Percentiles rank a stretch among this genome's conserved stretches.
These are phyloP conservation scores for Dryadomyces quercus-mongolicae DNA, from an alignment of 2,329 filamentous ascomycete genomes.

Conservation along the genomic window DNA sequence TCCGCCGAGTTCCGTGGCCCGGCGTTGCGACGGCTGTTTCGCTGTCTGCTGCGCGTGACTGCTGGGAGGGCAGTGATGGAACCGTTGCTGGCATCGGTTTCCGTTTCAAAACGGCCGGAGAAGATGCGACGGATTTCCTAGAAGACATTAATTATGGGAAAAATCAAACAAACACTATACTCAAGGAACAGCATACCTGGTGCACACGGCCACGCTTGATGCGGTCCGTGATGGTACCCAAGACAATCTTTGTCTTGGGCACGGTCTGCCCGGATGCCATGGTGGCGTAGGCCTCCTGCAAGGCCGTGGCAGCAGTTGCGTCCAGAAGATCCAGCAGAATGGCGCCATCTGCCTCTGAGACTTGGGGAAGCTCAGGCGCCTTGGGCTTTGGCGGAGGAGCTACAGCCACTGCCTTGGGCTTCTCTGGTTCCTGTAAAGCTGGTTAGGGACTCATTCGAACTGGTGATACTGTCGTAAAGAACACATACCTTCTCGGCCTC, in stretches of 20 bases:
- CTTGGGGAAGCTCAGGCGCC: background rate
- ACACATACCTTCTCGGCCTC: background rate
- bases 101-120: constrained; percentile 62
- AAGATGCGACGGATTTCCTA: constrained; percentile 67
- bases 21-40: constrained; percentile 6
- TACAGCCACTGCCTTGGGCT: background rate
- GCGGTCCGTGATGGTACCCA: constrained; percentile 31
- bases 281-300: constrained; percentile 28
- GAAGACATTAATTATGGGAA: background rate
- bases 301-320: constrained; percentile 24
- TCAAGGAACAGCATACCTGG: constrained; percentile 22
- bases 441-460: background rate
- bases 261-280: constrained; percentile 18
- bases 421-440: background rate
- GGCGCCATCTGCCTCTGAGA: constrained; percentile 20
- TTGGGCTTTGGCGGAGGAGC: background rate
- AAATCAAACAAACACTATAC: background rate
- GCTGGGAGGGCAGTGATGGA: constrained; percentile 47
- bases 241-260: constrained; percentile 22
- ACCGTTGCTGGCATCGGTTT: constrained; percentile 38
- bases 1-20: background rate
- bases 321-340: constrained; percentile 28
- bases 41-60: constrained; percentile 13
- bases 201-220: constrained; percentile 35
- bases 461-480: background rate